Evolutionary conservation across 2,329 filamentous ascomycete species (phyloP).

Genomic region (Talaromyces islandicus): DNA sequence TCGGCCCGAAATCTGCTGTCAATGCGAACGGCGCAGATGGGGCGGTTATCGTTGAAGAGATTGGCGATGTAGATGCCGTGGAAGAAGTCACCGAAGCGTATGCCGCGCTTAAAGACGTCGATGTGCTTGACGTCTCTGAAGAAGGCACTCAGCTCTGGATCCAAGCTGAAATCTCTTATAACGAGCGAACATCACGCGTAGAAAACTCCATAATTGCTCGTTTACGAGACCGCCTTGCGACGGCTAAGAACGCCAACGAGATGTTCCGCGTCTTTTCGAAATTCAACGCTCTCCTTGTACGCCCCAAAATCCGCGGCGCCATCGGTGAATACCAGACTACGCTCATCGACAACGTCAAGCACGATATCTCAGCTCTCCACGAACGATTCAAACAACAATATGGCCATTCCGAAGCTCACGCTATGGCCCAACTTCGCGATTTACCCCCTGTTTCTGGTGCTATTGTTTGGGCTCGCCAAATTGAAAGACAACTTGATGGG

Average conservation of each 20-base stretch:
- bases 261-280: constrained; percentile 99
- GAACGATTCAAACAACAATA: constrained; percentile 99
- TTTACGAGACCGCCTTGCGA: constrained; percentile 84
- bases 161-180: constrained; percentile 91
- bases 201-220: constrained; percentile 98
- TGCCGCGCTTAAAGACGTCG: constrained; percentile 87
- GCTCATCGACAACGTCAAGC: constrained; percentile 95
- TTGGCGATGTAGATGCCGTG: constrained; percentile 94
- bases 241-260: constrained; percentile 94
- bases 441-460: constrained; percentile 92
- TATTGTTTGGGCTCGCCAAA: constrained; percentile 96
- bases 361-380: constrained; percentile 86
- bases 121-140: constrained; percentile 83
- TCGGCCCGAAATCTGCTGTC: constrained; percentile 66
- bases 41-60: constrained; percentile 77
- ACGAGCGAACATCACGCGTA: constrained; percentile 91
- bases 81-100: constrained; percentile 95
- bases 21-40: constrained; percentile 46
- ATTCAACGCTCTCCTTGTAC: constrained; percentile 97
- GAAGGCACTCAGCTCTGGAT: constrained; percentile 91
- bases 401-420: constrained; percentile 93
- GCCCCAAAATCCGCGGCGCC: constrained; percentile 96
- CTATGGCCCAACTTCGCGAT: constrained; percentile 96
- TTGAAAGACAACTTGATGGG: constrained; percentile 87
- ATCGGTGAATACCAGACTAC: constrained; percentile 98